These are phyloP conservation scores for Pseudonitzschia delicatissima DNA, from an alignment of 108 stramenopile genomes.

Conservation along the genomic window DNA sequence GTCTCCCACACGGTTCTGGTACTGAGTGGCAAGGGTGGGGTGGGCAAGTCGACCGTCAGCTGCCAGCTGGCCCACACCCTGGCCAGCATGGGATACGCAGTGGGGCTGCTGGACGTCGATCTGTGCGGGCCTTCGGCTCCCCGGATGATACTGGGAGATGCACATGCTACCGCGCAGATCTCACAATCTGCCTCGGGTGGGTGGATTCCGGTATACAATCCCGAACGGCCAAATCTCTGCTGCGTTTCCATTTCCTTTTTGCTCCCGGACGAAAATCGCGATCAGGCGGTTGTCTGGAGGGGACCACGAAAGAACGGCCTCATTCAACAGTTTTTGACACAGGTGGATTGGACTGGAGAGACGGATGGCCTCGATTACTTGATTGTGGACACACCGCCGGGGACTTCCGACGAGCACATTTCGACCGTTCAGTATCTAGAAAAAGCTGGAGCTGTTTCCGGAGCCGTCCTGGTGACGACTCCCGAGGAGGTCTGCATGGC, in stretches of 20 bases:
- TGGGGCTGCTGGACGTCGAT: slow-evolving; percentile 97
- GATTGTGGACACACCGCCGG: slow-evolving; percentile 98
- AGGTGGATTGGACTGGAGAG: slow-evolving; percentile 84
- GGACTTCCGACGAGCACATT: slow-evolving; percentile 99
- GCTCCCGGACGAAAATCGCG: slow-evolving; percentile 74
- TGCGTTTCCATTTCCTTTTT: slow-evolving; percentile 98
- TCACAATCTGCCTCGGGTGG: slow-evolving; percentile 88
- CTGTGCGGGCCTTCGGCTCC: slow-evolving; percentile 98
- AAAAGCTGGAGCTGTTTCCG: slow-evolving; percentile 65
- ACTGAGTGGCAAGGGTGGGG: slow-evolving; percentile 97
- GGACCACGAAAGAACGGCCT: slow-evolving; percentile 99
- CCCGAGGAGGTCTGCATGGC: slow-evolving; percentile 97
- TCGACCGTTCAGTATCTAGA: slow-evolving; percentile 96
- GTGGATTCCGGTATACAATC: slow-evolving; percentile 97
- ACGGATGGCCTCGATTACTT: slow-evolving; percentile 93
- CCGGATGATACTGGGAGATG: slow-evolving; percentile 85
- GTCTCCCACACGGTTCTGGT: slow-evolving; percentile 95
- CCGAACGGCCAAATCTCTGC: slow-evolving; percentile 73
- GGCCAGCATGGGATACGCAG: slow-evolving; percentile 83
- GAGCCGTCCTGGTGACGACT: slow-evolving; percentile 97
- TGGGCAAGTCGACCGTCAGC: slow-evolving; percentile 95
- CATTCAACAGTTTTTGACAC: slow-evolving; percentile 98
- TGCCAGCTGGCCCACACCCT: slow-evolving; percentile 93
- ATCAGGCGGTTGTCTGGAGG: slow-evolving; percentile 98
- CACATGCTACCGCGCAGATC: slow-evolving; percentile 52